A percentile compares a stretch with the other conserved stretches of the same genome.
These are phyloP conservation scores for Casuarina equisetifolia DNA, from an alignment of 306 rosid genomes.

Conservation along the genomic window DNA sequence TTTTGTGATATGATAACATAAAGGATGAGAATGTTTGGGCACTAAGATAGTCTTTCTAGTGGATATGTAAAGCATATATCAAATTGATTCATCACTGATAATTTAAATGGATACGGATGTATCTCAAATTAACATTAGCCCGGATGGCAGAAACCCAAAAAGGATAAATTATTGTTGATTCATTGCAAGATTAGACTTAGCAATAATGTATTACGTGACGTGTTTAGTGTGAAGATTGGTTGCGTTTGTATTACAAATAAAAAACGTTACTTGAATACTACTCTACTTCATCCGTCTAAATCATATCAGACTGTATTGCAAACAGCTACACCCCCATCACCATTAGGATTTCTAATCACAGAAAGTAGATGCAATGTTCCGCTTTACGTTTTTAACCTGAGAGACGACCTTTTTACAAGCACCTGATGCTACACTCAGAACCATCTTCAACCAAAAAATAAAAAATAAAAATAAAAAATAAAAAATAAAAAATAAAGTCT, in stretches of 20 bases:
- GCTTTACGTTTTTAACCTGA: not conserved
- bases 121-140: not conserved
- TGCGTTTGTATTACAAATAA: not conserved
- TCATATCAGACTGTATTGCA: not conserved
- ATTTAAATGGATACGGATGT: not conserved
- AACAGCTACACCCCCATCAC: not conserved
- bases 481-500: not conserved
- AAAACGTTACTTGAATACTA: not conserved
- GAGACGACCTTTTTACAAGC: not conserved
- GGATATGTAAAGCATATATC: not conserved
- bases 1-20: not conserved
- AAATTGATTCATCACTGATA: not conserved
- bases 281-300: not conserved
- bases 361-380: not conserved
- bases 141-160: slow-evolving; percentile 4
- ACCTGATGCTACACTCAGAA: slow-evolving; percentile 5
- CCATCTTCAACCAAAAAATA: slow-evolving; percentile 12
- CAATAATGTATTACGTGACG: not conserved
- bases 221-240: not conserved
- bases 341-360: not conserved
- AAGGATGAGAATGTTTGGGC: not conserved
- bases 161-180: not conserved
- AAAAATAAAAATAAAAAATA: not conserved
- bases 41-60: not conserved
- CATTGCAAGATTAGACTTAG: not conserved